A percentile compares a stretch with the other conserved stretches of the same genome.
Evolutionary conservation across 169 alveolate species (phyloP).

Genomic region (Plasmodium sp.): DNA sequence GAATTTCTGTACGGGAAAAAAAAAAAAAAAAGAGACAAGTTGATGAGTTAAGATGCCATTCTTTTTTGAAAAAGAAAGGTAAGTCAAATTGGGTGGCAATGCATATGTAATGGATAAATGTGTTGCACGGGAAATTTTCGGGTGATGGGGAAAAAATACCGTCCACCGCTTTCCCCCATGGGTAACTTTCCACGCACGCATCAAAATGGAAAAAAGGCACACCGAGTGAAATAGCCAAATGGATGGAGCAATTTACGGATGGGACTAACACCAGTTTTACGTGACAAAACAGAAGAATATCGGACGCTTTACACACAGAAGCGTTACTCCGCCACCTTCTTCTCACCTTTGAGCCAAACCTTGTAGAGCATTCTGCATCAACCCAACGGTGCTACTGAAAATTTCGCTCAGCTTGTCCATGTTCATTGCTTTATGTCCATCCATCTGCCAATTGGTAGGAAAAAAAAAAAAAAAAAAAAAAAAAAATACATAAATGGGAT

Average conservation of each 20-base stretch:
- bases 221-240: not conserved
- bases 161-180: not conserved
- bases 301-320: not conserved
- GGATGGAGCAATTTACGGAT: not conserved
- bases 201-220: not conserved
- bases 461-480: not conserved
- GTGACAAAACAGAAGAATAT: not conserved
- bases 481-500: not conserved
- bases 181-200: not conserved
- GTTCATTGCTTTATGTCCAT: slow-evolving; percentile 13
- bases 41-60: not conserved
- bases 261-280: not conserved
- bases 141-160: not conserved
- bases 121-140: not conserved
- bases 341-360: slow-evolving; percentile 57
- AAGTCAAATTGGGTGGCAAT: not conserved
- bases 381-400: slow-evolving; percentile 33
- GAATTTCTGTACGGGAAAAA: slow-evolving; percentile 7
- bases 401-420: slow-evolving; percentile 34
- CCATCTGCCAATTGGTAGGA: slow-evolving; percentile 29
- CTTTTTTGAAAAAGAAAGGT: not conserved
- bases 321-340: not conserved
- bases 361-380: slow-evolving; percentile 40
- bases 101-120: not conserved
- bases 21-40: not conserved